Base-by-base conservation (phyloP, 805 yeast species). In the Lachancea waltii region DNA sequence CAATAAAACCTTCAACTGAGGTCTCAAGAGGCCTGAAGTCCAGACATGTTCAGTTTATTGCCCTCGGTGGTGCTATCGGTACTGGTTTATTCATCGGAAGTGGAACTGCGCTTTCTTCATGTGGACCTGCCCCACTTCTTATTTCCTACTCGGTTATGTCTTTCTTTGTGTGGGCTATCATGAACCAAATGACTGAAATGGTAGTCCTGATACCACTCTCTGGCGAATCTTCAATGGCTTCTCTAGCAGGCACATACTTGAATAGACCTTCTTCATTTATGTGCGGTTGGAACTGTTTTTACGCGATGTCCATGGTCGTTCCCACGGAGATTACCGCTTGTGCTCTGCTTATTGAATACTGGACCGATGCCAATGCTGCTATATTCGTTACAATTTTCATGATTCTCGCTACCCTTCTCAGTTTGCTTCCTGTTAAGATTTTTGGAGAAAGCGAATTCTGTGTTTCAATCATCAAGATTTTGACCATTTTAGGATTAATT, bases 71-170 rank as follows among this genome's bases (percentile, higher is more conserved):
- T 25, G 74, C 81, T 39, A 81, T 84, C 49, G 94, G 92, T 47
- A 78, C 87, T 14, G 92, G 90, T 51, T 65, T 84, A 39, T 76
- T 84, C 45, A 78, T 84, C 31, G 84, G 84, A 53, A 70, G 84
- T 3, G 85, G 85, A 41, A 62, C 68, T 14, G 72, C 82, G 2
- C 61, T 81, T 38, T 48, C 68, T 18, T 63, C 69, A 20, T 81
- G 83, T 53, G 87, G 89, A 20, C 87, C 89, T 13, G 82, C 80
- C 2, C 72, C 72, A 19, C 45, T 74, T 27, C 66, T 82, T 15
- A 62, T 75, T 19, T 76, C 85, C 13, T 82, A 81, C 53, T 46
- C 76, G 19, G 57, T 77, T 26, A 69, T 81, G 60, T 77, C 83
- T 15, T 77, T 70, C 60, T 68, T 72, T 48, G 73, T 79, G 30